Evolutionary conservation across 2,329 filamentous ascomycete genomes (phyloP), one percentile per base, ranked within the genome.

Genomic region (Neurospora sp.): DNA sequence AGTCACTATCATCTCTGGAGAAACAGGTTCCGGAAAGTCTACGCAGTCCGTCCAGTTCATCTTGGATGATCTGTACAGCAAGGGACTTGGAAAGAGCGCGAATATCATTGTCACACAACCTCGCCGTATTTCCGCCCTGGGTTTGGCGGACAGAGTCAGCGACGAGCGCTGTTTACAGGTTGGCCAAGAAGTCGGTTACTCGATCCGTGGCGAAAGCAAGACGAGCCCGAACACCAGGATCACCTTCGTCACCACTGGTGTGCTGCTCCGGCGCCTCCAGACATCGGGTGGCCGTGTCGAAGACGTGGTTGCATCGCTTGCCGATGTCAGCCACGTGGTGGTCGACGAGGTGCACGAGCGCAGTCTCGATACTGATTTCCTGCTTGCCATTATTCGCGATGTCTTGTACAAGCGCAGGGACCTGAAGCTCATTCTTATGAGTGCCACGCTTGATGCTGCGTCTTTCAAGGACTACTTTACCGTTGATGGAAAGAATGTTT

Each of bases 21-120:
- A 98, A 81, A 99, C 96, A 4, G 96, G 96, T 68, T 97, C 93
- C 19, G 96, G 96, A 77, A 99, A 99, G 80, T 97, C 92, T 67
- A 98, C 96, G 0, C 96, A 99, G 79, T 96, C 93, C 2, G 93
- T 98, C 40, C 96, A 99, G 79, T 99, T 98, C 79, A 86, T 99
- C 62, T 84, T 99, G 1, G 96, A 99, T 76, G 92, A 98, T 75
- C 83, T 98, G 73, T 97, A 97, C 75, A 85, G 87, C 72, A 85
- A 87, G 66, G 88, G 90, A 8, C 84, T 96, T 8, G 96, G 95
- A 2, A 87, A 87, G 12, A 88, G 88, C 12, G 92, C 90, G 39
- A 97, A 96, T 76, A 97, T 99, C 72, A 89, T 99, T 71, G 97
- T 97, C 76, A 99, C 96, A 0, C 96, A 99, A 76, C 96, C 96